phyloP scores from a whole-genome alignment of 2,329 filamentous ascomycete species.

The Fusarium nanum region DNA sequence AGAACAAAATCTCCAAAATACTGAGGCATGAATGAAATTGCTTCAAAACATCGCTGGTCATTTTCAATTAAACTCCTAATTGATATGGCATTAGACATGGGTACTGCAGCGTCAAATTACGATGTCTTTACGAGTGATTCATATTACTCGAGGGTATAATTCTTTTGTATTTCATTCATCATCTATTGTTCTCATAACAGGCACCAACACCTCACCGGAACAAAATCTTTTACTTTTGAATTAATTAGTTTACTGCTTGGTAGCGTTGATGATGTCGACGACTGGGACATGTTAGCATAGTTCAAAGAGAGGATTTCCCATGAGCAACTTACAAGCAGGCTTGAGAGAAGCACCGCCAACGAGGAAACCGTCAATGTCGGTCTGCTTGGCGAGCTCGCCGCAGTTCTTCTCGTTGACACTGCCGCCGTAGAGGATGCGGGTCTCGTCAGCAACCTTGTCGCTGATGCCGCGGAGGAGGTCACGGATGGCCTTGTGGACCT shows the following conservation, averaged over 20 bases:
- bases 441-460: slow-evolving; percentile 82
- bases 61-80: background rate
- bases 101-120: too few relatives aligned
- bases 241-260: slow-evolving; percentile 56
- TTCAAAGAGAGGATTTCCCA: slow-evolving; percentile 8
- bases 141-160: slow-evolving; percentile 38
- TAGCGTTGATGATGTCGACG: slow-evolving; percentile 70
- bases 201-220: slow-evolving; percentile 10
- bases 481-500: slow-evolving; percentile 92
- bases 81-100: background rate
- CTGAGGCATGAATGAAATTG: slow-evolving; percentile 31
- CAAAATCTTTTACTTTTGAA: slow-evolving; percentile 33
- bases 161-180: slow-evolving; percentile 42
- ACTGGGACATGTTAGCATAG: slow-evolving; percentile 52
- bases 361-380: slow-evolving; percentile 97
- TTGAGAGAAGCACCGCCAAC: slow-evolving; percentile 97
- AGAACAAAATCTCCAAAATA: slow-evolving; percentile 39
- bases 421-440: slow-evolving; percentile 95
- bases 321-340: slow-evolving; percentile 81
- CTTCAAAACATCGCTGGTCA: background rate
- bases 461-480: slow-evolving; percentile 85
- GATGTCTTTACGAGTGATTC: background rate
- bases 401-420: slow-evolving; percentile 99
- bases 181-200: slow-evolving; percentile 33
- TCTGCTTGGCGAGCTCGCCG: slow-evolving; percentile 88